Conservation (phyloP, 73 alveolate genomes). For the Paramecium biaurelia region DNA sequence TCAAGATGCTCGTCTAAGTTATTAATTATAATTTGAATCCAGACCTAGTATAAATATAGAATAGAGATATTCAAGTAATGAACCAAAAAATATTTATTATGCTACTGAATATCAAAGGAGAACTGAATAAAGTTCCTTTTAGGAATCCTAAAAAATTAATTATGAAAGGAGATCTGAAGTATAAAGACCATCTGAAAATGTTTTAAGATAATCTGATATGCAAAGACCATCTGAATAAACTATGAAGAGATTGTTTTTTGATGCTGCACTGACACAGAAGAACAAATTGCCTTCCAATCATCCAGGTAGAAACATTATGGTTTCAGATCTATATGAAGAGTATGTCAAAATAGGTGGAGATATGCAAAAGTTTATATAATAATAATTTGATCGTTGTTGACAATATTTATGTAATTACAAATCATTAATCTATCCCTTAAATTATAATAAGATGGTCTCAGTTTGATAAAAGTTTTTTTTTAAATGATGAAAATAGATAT, state of each 20-base stretch:
- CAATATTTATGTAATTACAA: background rate
- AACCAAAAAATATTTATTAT: background rate
- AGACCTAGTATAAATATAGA: background rate
- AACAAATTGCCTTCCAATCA: background rate
- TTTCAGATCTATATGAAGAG: slow-evolving; percentile 8
- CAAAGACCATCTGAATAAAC: background rate
- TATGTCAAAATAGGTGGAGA: background rate
- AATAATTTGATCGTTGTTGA: background rate
- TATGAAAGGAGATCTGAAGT: background rate
- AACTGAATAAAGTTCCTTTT: background rate
- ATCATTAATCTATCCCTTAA: slow-evolving; percentile 60
- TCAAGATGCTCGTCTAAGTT: background rate
- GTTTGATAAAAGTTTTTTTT: slow-evolving; percentile 82
- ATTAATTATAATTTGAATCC: background rate
- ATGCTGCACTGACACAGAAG: background rate
- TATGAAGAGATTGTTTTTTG: background rate
- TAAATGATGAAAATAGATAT: slow-evolving; percentile 66
- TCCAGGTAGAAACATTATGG: slow-evolving; percentile 7
- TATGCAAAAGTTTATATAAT: background rate
- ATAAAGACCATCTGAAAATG: background rate
- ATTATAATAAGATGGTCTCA: slow-evolving; percentile 81
- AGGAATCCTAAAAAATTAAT: background rate
- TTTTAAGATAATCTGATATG: background rate
- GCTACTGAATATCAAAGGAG: background rate
- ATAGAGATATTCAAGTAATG: background rate